phyloP scores from a whole-genome alignment of 1,284 basidiomycete species.

The Cutaneotrichosporon sp. region DNA sequence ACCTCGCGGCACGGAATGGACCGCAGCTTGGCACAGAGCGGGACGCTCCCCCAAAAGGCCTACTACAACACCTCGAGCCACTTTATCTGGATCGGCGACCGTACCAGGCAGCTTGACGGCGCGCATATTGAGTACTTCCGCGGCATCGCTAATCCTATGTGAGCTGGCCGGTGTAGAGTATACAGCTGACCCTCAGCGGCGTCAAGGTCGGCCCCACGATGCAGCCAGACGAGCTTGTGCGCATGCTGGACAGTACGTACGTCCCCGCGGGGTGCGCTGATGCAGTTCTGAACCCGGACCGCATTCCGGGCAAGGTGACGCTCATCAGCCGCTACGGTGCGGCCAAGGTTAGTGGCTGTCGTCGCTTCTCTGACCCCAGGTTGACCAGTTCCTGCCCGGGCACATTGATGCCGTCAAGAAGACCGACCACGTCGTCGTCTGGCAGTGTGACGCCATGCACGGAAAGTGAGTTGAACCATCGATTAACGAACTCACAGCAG shows the following conservation, averaged over 20 bases:
- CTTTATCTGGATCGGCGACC: slow-evolving; percentile 95
- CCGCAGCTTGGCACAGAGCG: not conserved
- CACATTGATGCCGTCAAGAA: slow-evolving; percentile 80
- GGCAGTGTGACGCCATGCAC: slow-evolving; percentile 93
- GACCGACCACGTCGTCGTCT: slow-evolving; percentile 79
- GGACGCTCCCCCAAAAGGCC: slow-evolving; percentile 12
- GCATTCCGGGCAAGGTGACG: slow-evolving; percentile 76
- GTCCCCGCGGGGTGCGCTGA: slow-evolving; percentile 30
- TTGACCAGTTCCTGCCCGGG: slow-evolving; percentile 66
- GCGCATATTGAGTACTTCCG: slow-evolving; percentile 95
- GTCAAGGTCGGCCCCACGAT: slow-evolving; percentile 93
- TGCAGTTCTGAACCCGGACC: slow-evolving; percentile 77
- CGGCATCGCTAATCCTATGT: slow-evolving; percentile 89
- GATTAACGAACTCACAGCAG: slow-evolving; percentile 50
- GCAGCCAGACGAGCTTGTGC: slow-evolving; percentile 71
- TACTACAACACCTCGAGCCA: slow-evolving; percentile 63
- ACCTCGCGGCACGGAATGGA: slow-evolving; percentile 16
- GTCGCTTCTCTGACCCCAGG: slow-evolving; percentile 51
- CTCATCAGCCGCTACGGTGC: slow-evolving; percentile 93
- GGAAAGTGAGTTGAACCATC: slow-evolving; percentile 26
- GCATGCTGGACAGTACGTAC: slow-evolving; percentile 64
- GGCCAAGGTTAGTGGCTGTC: slow-evolving; percentile 56
- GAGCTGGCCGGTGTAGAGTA: slow-evolving; percentile 8
- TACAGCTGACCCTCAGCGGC: slow-evolving; percentile 52
- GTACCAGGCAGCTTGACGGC: slow-evolving; percentile 86